Evolutionary conservation across 2,329 filamentous ascomycete genomes (phyloP).

Genomic region (Venturia nashicola): DNA sequence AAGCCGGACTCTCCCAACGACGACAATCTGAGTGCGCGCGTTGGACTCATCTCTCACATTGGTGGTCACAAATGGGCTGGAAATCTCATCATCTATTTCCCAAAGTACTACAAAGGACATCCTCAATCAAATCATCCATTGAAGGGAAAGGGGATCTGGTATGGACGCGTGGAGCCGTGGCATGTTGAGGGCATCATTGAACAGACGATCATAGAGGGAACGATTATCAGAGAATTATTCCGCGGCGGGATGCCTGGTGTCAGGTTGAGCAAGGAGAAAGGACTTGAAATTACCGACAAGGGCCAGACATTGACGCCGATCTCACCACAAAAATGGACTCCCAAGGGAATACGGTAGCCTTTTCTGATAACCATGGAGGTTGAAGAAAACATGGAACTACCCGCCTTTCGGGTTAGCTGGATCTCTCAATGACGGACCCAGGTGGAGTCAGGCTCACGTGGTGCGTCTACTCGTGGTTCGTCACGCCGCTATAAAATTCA

Average conservation of each 20-base stretch:
- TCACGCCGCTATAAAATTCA: too few relatives aligned
- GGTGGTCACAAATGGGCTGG: slow-evolving; percentile 79
- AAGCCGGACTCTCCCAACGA: slow-evolving; percentile 14
- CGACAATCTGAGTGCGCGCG: slow-evolving; percentile 34
- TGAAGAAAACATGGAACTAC: not conserved
- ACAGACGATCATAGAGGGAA: slow-evolving; percentile 57
- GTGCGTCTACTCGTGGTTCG: too few relatives aligned
- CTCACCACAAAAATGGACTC: not conserved
- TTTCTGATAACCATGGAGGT: not conserved
- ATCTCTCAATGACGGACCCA: too few relatives aligned
- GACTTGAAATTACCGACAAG: not conserved
- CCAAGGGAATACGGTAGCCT: not conserved
- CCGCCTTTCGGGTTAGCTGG: too few relatives aligned
- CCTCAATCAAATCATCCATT: slow-evolving; percentile 38
- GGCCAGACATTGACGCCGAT: not conserved
- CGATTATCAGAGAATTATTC: slow-evolving; percentile 58
- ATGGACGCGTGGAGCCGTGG: slow-evolving; percentile 62
- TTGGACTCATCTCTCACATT: slow-evolving; percentile 66
- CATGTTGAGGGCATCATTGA: slow-evolving; percentile 65
- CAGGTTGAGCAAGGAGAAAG: not conserved
- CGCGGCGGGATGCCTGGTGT: slow-evolving; percentile 34
- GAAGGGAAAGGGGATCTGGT: slow-evolving; percentile 67
- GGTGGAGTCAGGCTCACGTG: too few relatives aligned
- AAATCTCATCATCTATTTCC: slow-evolving; percentile 72
- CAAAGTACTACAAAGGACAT: slow-evolving; percentile 21